phyloP scores from a whole-genome alignment of 2,329 filamentous ascomycete species.

The Phyllosticta citribraziliensis region DNA sequence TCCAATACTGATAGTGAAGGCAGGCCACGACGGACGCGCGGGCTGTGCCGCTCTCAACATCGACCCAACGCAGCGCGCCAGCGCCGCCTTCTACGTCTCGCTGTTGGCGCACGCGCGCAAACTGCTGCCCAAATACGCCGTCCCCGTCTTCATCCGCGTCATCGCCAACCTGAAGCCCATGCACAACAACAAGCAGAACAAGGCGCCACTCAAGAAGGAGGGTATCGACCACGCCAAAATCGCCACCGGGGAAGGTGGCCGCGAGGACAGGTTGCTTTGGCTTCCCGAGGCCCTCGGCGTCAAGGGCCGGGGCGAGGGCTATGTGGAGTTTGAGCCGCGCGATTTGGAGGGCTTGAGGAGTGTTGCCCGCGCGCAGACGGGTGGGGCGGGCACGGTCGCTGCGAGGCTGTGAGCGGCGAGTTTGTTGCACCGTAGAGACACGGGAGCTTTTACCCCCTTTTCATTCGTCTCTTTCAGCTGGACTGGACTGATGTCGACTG shows the following conservation, averaged over 20 bases:
- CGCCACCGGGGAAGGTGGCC: constrained; percentile 32
- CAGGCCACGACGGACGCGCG: constrained; percentile 41
- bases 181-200: constrained; percentile 76
- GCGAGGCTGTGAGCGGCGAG: neutral
- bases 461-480: too few species aligned
- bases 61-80: neutral
- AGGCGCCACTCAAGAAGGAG: constrained; percentile 57
- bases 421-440: too few species aligned
- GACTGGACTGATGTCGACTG: too few species aligned
- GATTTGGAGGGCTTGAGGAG: constrained; percentile 1
- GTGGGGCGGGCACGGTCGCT: neutral
- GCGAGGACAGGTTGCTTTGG: constrained; percentile 21
- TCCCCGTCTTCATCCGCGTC: constrained; percentile 62
- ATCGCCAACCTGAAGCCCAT: constrained; percentile 50
- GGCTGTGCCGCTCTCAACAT: constrained; percentile 37
- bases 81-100: neutral
- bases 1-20: constrained; percentile 43
- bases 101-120: constrained; percentile 38
- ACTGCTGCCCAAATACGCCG: constrained; percentile 61
- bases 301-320: neutral
- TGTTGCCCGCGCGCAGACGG: neutral
- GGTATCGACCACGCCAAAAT: constrained; percentile 51
- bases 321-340: constrained; percentile 2
- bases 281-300: constrained; percentile 19
- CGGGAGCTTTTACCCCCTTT: too few species aligned